phyloP scores from a whole-genome alignment of 768 basidiomycete species.

The Suillus tomentosus region DNA sequence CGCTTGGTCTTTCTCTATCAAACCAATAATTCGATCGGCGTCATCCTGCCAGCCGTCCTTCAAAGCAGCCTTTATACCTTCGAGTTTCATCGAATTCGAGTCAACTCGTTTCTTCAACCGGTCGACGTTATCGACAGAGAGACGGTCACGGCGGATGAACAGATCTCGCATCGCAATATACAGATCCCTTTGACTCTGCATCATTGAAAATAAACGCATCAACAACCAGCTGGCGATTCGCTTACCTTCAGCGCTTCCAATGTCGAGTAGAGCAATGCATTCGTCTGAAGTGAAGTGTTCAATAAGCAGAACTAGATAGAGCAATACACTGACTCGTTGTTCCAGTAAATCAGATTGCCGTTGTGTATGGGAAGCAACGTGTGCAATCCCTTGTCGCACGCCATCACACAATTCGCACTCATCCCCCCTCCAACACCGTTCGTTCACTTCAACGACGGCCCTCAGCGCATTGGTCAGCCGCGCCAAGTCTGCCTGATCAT shows the following conservation, averaged over 20 bases:
- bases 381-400: slow-evolving; percentile 68
- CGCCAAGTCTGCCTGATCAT: slow-evolving; percentile 75
- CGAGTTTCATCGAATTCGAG: slow-evolving; percentile 70
- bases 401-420: slow-evolving; percentile 81
- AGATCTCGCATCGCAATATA: slow-evolving; percentile 87
- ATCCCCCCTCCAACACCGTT: slow-evolving; percentile 82
- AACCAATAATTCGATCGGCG: slow-evolving; percentile 67
- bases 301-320: slow-evolving; percentile 8
- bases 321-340: slow-evolving; percentile 54
- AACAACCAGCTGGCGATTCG: slow-evolving; percentile 17
- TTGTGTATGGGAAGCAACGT: slow-evolving; percentile 68
- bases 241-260: slow-evolving; percentile 76
- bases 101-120: slow-evolving; percentile 87
- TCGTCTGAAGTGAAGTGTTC: slow-evolving; percentile 47
- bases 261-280: slow-evolving; percentile 62
- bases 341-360: slow-evolving; percentile 76
- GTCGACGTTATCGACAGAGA: slow-evolving; percentile 87
- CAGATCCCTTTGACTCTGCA: slow-evolving; percentile 76
- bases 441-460: slow-evolving; percentile 75
- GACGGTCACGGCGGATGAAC: slow-evolving; percentile 83
- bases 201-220: slow-evolving; percentile 9
- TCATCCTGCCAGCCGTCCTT: slow-evolving; percentile 90
- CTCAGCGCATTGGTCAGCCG: slow-evolving; percentile 82
- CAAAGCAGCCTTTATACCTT: slow-evolving; percentile 64
- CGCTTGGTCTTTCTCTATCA: slow-evolving; percentile 86